These are phyloP conservation scores for Trichoderma breve DNA, from an alignment of 2,329 filamentous ascomycete species.

Conservation along the genomic window DNA sequence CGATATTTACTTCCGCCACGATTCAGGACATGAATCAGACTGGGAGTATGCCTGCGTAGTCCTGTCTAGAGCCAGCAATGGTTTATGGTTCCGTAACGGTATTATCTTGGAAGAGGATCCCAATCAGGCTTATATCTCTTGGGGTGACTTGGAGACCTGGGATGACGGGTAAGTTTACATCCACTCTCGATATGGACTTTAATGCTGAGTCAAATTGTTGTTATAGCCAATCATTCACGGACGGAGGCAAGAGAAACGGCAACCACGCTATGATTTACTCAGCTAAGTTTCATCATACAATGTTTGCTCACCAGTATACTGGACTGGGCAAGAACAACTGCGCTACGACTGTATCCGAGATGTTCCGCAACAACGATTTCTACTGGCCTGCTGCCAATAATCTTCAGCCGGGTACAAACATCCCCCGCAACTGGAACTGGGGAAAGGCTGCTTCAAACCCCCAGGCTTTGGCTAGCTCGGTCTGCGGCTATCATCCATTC, in stretches of 20 bases:
- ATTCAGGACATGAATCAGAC: not conserved
- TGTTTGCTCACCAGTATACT: not conserved
- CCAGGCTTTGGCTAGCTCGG: not conserved
- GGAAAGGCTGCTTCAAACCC: not conserved
- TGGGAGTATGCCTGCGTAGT: not conserved
- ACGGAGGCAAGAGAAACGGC: not conserved
- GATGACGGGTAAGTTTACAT: not conserved
- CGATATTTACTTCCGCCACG: not conserved
- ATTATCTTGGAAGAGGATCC: not conserved
- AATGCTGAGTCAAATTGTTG: not conserved
- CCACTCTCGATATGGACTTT: not conserved
- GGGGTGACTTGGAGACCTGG: not conserved
- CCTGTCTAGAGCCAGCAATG: not conserved
- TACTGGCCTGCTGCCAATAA: not conserved
- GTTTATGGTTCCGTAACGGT: not conserved
- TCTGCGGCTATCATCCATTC: not conserved
- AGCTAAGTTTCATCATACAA: not conserved
- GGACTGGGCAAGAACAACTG: not conserved
- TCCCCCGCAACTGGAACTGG: not conserved
- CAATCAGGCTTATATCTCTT: not conserved
- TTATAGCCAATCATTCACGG: not conserved
- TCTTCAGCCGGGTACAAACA: not conserved
- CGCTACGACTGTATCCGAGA: not conserved
- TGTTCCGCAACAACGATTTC: not conserved
- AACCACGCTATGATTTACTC: not conserved